phyloP scores from a whole-genome alignment of 371 early-diverging fungal genomes.

The Apophysomyces sp. region DNA sequence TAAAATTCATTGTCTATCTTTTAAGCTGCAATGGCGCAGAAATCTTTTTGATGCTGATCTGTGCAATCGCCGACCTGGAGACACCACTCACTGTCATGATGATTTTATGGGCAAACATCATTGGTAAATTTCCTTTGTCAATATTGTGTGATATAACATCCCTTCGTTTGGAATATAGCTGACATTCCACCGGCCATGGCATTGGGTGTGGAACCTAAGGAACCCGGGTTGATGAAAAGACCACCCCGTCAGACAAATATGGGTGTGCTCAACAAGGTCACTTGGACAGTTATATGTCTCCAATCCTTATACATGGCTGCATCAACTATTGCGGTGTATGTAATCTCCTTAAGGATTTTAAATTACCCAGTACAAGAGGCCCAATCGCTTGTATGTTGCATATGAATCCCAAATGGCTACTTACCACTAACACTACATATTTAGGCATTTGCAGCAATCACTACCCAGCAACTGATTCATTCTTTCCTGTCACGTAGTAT shows the following conservation, averaged over 20 bases:
- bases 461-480: conserved; percentile 78
- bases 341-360: conserved; percentile 49
- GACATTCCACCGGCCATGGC: conserved; percentile 80
- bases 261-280: conserved; percentile 53
- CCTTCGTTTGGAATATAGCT: conserved; percentile 8
- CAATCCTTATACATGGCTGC: conserved; percentile 58
- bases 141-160: neutral
- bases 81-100: conserved; percentile 52
- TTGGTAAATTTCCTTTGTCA: conserved; percentile 36
- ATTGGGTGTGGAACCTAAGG: conserved; percentile 78
- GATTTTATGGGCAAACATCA: conserved; percentile 50
- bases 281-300: conserved; percentile 27
- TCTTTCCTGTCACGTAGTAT: conserved; percentile 78
- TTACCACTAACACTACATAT: neutral
- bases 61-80: conserved; percentile 35
- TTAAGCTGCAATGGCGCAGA: conserved; percentile 83
- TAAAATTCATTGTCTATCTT: conserved; percentile 86
- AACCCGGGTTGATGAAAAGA: conserved; percentile 72
- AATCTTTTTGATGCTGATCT: conserved; percentile 61
- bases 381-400: conserved; percentile 22
- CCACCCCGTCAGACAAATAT: conserved; percentile 66
- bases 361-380: conserved; percentile 16
- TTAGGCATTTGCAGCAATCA: conserved; percentile 73
- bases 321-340: conserved; percentile 53
- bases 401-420: neutral